Evolutionary conservation across 805 yeast genomes (phyloP), one percentile per base, ranked within the genome.

Genomic region (Spathaspora passalidarum): DNA sequence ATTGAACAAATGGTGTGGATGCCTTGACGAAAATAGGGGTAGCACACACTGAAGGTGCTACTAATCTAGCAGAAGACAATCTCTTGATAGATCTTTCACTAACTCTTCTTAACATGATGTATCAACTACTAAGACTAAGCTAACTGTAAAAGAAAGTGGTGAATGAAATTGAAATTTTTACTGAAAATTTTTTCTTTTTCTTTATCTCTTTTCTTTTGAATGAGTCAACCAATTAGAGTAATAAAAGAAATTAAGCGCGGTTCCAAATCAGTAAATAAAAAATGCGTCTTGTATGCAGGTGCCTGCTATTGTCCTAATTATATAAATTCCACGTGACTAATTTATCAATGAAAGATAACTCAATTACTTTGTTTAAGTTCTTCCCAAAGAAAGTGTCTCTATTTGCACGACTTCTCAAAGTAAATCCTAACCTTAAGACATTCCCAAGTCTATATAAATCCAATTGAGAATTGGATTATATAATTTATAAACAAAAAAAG

Each of bases 181-280:
- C 25, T 43, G 49, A 48, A 52, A 48, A 43, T 25, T 46, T 44
- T 18, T 37, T 17, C 18, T 21, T 25, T 35, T 34, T 25, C 43
- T 20, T 11, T 9, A 37, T 19, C 19, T 45, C 23, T 25, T 42
- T 46, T 43, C 25, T 17, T 37, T 25, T 42, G 51, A 43, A 49
- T 49, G 48, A 49, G 48, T 59, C 58, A 53, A 55, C 71, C 65
- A 65, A 63, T 55, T 49, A 43, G 26, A 48, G 57, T 52, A 55
- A 36, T 36, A 36, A 36, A 16, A n/a, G 20, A 36, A 36, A 17
- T 49, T 65, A 66, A 63, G 71, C 73, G 73, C 73, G 73, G 72
- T 66, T 44, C 54, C 51, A 61, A 62, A 66, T 68, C 73, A 56
- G 52, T 38, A 21, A n/a, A n/a, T n/a, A n/a, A n/a, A n/a, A n/a